These are phyloP conservation scores for Monosporozyma aerobia DNA, from an alignment of 805 yeast species.

Conservation along the genomic window DNA sequence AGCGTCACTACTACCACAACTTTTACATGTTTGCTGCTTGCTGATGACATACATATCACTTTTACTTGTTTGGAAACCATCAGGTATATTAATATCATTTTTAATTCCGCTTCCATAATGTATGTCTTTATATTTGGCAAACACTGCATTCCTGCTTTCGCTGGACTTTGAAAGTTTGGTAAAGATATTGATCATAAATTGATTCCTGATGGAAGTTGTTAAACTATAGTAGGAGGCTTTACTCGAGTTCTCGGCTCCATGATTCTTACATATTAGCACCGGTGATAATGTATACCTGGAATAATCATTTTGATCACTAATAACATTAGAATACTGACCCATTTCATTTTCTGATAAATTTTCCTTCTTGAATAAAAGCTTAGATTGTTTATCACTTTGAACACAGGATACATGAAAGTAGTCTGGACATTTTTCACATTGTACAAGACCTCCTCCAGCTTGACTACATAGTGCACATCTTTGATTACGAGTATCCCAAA, in stretches of 20 bases:
- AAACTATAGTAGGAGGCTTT: conserved; percentile 2
- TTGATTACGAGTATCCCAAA: conserved; percentile 26
- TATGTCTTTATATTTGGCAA: conserved; percentile 10
- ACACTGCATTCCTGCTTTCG: conserved; percentile 2
- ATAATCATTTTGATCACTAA: neutral
- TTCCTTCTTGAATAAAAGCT: conserved; percentile 9
- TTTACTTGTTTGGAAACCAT: neutral
- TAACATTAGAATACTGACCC: neutral
- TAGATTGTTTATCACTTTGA: conserved; percentile 9
- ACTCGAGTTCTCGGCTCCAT: neutral
- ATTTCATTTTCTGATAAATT: neutral
- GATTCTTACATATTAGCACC: conserved; percentile 8
- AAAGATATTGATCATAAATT: conserved; percentile 8
- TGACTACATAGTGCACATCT: conserved; percentile 40
- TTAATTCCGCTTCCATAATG: neutral
- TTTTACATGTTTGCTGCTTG: conserved; percentile 8
- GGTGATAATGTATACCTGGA: conserved; percentile 7
- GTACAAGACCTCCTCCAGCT: conserved; percentile 37
- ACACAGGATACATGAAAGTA: conserved; percentile 24
- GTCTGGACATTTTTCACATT: conserved; percentile 15
- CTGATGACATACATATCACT: neutral
- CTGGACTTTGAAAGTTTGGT: conserved; percentile 6
- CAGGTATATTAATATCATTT: neutral
- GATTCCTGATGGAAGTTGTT: neutral
- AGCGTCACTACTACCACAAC: conserved; percentile 9